These are phyloP conservation scores for Alternaria infectoria DNA, from an alignment of 2,329 filamentous ascomycete genomes.

Conservation along the genomic window DNA sequence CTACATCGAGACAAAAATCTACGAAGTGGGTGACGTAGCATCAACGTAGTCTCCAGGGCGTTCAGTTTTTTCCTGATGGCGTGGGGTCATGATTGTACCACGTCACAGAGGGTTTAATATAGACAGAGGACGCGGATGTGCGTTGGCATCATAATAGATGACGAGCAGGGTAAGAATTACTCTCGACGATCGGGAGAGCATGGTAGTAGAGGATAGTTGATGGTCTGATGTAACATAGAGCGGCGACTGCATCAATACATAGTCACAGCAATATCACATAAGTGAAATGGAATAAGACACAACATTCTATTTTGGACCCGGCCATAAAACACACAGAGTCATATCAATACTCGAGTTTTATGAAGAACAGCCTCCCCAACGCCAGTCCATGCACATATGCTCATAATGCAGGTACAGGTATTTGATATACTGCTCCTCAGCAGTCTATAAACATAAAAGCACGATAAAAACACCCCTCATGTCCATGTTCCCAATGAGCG, in stretches of 20 bases:
- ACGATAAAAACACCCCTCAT: neutral
- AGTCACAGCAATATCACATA: neutral
- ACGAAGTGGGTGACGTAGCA: too few relatives aligned
- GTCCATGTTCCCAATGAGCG: neutral
- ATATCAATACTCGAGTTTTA: slow-evolving; percentile 2
- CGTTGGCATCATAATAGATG: neutral
- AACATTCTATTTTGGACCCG: neutral
- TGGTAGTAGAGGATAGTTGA: neutral
- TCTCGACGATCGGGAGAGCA: neutral
- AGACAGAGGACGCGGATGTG: neutral
- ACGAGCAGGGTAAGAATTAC: neutral
- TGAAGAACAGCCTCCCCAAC: slow-evolving; percentile 3
- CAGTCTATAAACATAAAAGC: slow-evolving; percentile 14
- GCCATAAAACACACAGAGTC: neutral
- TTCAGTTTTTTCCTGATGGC: too few relatives aligned
- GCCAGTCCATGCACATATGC: slow-evolving; percentile 17
- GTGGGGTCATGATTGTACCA: neutral
- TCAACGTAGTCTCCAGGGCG: too few relatives aligned
- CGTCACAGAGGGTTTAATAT: neutral
- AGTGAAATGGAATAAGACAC: neutral
- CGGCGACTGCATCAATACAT: neutral
- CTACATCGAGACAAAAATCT: too few relatives aligned
- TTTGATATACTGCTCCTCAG: slow-evolving; percentile 29
- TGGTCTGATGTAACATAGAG: neutral
- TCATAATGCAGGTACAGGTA: slow-evolving; percentile 15